Percentiles rank a stretch among this genome's conserved stretches.
These are phyloP conservation scores for Paraphoma sp. DNA, from an alignment of 2,329 filamentous ascomycete genomes.

Conservation along the genomic window DNA sequence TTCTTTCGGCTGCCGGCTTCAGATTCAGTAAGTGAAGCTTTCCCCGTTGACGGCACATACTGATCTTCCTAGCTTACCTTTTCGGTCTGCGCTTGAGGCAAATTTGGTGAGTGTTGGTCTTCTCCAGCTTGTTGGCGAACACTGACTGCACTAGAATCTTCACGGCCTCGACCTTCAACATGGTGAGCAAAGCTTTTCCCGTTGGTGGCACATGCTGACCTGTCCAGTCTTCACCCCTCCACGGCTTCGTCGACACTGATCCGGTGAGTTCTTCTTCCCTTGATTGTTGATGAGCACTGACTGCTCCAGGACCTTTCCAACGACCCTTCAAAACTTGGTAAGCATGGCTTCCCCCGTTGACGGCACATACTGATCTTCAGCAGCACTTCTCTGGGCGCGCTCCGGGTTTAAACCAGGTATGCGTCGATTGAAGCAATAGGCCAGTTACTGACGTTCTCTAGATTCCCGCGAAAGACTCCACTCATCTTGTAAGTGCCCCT, in stretches of 20 bases:
- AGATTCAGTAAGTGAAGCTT: neutral
- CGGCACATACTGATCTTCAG: neutral
- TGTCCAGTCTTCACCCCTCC: neutral
- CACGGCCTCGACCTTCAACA: neutral
- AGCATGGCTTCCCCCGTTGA: neutral
- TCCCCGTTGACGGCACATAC: neutral
- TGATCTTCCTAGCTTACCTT: neutral
- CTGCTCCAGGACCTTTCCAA: neutral
- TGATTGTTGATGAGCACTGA: neutral
- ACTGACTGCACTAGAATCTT: neutral
- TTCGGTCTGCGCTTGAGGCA: no score
- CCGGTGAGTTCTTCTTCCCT: neutral
- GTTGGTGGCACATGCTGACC: neutral
- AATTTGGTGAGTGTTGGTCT: neutral
- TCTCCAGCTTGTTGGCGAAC: neutral
- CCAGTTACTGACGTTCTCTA: no score
- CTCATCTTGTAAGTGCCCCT: no score
- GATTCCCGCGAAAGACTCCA: no score
- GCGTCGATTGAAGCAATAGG: no score
- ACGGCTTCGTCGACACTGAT: neutral
- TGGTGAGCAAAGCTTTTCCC: neutral
- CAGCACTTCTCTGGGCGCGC: no score
- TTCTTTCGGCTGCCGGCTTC: neutral
- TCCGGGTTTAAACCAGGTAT: no score
- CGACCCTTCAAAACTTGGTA: neutral